phyloP scores from a whole-genome alignment of 163 green algal genomes.

The Chloromonas sp. region DNA sequence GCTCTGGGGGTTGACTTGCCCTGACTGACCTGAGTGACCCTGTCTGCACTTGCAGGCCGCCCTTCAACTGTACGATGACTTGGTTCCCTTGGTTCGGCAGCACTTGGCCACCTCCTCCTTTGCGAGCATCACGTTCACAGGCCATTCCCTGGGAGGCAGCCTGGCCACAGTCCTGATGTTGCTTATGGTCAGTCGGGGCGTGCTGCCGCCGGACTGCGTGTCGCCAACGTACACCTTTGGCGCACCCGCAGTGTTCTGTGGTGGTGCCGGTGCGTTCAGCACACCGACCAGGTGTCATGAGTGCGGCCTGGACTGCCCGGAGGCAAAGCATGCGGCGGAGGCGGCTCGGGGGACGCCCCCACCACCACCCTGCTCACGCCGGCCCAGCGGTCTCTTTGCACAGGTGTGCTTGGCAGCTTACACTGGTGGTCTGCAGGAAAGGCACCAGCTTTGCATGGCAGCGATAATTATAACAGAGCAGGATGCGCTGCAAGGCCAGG shows the following conservation, averaged over 20 bases:
- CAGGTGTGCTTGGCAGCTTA: too few relatives aligned
- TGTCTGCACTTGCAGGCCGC: conserved; percentile 48
- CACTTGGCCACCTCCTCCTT: conserved; percentile 67
- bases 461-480: too few relatives aligned
- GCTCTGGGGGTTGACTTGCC: background rate
- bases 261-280: conserved; percentile 38
- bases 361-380: too few relatives aligned
- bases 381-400: too few relatives aligned
- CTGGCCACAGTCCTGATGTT: conserved; percentile 84
- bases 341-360: too few relatives aligned
- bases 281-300: background rate
- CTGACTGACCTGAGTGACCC: background rate
- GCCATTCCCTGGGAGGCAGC: conserved; percentile 90
- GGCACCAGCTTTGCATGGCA: too few relatives aligned
- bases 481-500: too few relatives aligned
- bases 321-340: background rate
- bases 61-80: conserved; percentile 69
- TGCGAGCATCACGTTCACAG: conserved; percentile 72
- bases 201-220: conserved; percentile 51
- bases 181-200: conserved; percentile 78
- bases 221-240: conserved; percentile 88
- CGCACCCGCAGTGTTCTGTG: conserved; percentile 82
- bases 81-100: conserved; percentile 77
- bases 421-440: too few relatives aligned
- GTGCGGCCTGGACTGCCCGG: background rate